Evolutionary conservation across 2,329 filamentous ascomycete genomes (phyloP).

Genomic region (Colletotrichum orchidophilum): DNA sequence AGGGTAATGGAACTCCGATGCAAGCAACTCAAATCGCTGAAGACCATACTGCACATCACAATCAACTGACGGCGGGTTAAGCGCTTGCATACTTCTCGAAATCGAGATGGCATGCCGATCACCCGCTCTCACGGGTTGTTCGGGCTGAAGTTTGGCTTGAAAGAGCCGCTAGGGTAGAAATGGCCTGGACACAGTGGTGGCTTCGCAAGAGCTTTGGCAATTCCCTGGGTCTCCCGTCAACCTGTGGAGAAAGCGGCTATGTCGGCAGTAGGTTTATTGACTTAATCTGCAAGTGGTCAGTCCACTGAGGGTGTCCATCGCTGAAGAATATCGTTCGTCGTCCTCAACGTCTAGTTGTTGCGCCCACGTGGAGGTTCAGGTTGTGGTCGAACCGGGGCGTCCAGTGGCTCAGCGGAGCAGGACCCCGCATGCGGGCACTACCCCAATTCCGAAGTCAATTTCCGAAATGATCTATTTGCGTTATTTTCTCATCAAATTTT

Average conservation of each 20-base stretch:
- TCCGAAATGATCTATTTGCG: background rate
- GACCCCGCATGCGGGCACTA: background rate
- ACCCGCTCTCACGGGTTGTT: background rate
- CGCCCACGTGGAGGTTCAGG: conserved; percentile 18
- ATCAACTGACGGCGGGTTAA: background rate
- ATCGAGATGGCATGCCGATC: background rate
- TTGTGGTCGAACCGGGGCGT: background rate
- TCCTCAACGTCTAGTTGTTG: conserved; percentile 10
- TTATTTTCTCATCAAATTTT: fast-evolving
- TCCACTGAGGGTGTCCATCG: background rate
- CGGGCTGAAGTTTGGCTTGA: background rate
- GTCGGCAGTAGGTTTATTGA: background rate
- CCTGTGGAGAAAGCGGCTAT: background rate
- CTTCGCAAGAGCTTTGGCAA: background rate
- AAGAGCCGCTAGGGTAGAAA: background rate
- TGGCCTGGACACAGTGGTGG: background rate
- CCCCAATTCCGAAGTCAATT: too few relatives aligned
- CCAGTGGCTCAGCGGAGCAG: background rate
- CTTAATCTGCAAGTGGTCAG: background rate
- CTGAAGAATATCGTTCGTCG: background rate
- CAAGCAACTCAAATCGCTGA: background rate
- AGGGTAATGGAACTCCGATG: conserved; percentile 22
- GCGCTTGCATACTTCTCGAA: background rate
- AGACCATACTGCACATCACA: background rate
- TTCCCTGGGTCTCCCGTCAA: background rate